Evolutionary conservation across 2,329 filamentous ascomycete species (phyloP).

Genomic region (Fusarium xyrophilum): DNA sequence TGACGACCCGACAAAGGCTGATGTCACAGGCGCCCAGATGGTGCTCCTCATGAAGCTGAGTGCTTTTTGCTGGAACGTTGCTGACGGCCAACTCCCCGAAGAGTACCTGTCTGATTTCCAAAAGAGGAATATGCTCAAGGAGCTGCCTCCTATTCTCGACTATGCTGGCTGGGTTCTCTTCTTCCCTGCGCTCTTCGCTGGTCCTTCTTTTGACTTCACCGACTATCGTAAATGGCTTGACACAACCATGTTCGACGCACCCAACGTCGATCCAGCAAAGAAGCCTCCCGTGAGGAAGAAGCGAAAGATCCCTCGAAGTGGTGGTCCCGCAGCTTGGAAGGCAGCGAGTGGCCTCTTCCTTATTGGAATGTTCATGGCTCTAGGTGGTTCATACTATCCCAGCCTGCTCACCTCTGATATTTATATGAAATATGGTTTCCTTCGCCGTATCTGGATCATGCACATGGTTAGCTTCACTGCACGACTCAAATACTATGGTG

Average conservation of each 20-base stretch:
- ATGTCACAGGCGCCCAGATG: constrained; percentile 97
- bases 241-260: constrained; percentile 89
- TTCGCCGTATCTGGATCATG: constrained; percentile 77
- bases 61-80: constrained; percentile 97
- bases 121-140: constrained; percentile 76
- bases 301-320: constrained; percentile 90
- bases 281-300: constrained; percentile 86
- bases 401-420: constrained; percentile 68
- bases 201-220: constrained; percentile 91
- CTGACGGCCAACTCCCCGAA: constrained; percentile 83
- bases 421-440: constrained; percentile 72
- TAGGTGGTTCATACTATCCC: constrained; percentile 71
- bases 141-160: constrained; percentile 79
- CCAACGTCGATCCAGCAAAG: constrained; percentile 82
- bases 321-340: constrained; percentile 82
- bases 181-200: constrained; percentile 88
- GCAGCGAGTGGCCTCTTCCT: constrained; percentile 75
- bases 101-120: constrained; percentile 86
- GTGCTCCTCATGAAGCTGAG: constrained; percentile 97
- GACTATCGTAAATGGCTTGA: constrained; percentile 94
- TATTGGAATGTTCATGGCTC: constrained; percentile 78
- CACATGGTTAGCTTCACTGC: constrained; percentile 84
- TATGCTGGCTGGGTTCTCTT: constrained; percentile 92
- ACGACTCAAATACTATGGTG: constrained; percentile 94
- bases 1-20: constrained; percentile 70